Conservation (phyloP, 2,329 filamentous ascomycete species). For the Verticillium tricorpus region DNA sequence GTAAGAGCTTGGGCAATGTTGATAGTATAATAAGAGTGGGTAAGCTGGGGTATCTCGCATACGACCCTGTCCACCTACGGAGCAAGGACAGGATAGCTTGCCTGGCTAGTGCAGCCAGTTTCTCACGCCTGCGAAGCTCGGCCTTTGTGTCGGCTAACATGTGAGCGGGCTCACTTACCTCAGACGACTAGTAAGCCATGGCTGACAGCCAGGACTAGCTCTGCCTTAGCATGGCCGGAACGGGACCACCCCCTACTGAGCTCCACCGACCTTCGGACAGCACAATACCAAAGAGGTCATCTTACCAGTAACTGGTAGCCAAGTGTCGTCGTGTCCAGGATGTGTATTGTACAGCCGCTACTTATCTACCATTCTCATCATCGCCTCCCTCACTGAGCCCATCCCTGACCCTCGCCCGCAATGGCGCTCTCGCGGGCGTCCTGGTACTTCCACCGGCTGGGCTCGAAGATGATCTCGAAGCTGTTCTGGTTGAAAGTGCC, state of each 20-base stretch:
- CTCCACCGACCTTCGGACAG: too few species aligned
- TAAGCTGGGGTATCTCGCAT: not conserved
- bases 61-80: not conserved
- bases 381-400: not conserved
- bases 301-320: not conserved
- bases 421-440: not conserved
- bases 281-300: too few species aligned
- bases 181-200: not conserved
- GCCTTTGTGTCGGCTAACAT: not conserved
- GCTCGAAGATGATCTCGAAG: conserved; percentile 63
- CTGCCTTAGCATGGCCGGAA: too few species aligned
- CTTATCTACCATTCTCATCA: not conserved
- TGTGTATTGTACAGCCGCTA: not conserved
- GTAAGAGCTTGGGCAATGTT: not conserved
- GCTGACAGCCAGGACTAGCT: too few species aligned
- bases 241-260: too few species aligned
- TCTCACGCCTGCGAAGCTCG: not conserved
- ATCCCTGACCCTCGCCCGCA: not conserved
- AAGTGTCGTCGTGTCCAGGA: not conserved
- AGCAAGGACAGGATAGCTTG: not conserved
- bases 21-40: not conserved
- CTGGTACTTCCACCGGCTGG: conserved; percentile 53
- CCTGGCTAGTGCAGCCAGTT: not conserved
- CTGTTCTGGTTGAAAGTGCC: conserved; percentile 65
- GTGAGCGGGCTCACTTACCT: not conserved